phyloP scores from a whole-genome alignment of 495 filamentous ascomycete genomes.

The Tuber umbilicatum region DNA sequence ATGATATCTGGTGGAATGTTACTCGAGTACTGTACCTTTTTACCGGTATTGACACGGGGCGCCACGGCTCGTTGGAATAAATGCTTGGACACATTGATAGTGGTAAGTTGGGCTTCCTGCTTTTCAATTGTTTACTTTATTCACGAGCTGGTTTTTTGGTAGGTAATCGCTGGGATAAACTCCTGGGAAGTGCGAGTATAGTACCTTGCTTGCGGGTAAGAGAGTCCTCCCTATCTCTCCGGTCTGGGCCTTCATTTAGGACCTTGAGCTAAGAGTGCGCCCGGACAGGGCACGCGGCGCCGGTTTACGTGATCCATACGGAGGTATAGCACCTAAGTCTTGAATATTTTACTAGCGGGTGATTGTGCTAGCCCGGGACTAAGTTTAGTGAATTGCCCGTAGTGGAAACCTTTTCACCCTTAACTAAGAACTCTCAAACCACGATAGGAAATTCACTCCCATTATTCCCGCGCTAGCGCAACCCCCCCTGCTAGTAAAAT shows the following conservation, averaged over 20 bases:
- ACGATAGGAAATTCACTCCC: too few relatives aligned
- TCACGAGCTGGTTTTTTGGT: neutral
- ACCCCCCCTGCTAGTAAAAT: too few relatives aligned
- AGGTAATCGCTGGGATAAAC: neutral
- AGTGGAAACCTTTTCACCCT: too few relatives aligned
- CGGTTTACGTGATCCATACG: neutral
- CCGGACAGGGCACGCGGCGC: neutral
- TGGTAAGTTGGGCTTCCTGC: neutral
- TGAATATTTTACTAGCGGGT: too few relatives aligned
- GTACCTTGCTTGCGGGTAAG: neutral
- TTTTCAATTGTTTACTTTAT: neutral
- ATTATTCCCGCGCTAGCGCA: too few relatives aligned
- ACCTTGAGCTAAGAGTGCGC: neutral
- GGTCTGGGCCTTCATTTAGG: neutral
- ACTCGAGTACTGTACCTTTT: too few relatives aligned
- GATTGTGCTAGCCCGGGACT: too few relatives aligned
- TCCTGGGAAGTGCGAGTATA: neutral
- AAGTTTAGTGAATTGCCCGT: too few relatives aligned
- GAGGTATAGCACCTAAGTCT: too few relatives aligned
- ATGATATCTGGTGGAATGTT: neutral
- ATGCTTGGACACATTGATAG: neutral
- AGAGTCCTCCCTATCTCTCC: neutral
- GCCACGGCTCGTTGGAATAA: neutral
- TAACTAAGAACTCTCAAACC: too few relatives aligned
- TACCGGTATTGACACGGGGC: neutral